Percentiles rank a stretch among this genome's conserved stretches.
These are phyloP conservation scores for Achlya hypogyna DNA, from an alignment of 352 stramenopile genomes.

Conservation along the genomic window DNA sequence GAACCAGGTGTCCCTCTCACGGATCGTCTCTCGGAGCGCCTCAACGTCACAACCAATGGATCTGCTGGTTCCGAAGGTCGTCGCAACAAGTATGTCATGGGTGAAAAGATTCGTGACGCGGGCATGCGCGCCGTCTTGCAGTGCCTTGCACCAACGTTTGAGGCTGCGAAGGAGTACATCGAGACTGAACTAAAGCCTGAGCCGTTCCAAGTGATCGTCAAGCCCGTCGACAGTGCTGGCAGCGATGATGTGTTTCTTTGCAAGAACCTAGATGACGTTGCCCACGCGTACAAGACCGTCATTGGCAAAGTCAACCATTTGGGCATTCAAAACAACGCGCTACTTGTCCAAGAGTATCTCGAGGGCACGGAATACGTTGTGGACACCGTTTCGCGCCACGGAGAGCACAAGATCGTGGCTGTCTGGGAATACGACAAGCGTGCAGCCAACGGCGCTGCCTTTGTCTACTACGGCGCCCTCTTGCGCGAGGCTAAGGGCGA, in stretches of 20 bases:
- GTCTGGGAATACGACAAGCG: constrained; percentile 87
- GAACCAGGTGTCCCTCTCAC: constrained; percentile 66
- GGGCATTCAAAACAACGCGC: constrained; percentile 35
- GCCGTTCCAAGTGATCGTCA: constrained; percentile 34
- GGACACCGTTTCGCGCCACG: constrained; percentile 65
- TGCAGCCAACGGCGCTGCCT: constrained; percentile 48
- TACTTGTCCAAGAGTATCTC: constrained; percentile 71
- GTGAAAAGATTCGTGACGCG: constrained; percentile 23
- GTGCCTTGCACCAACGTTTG: constrained; percentile 22
- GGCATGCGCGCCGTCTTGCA: constrained; percentile 30
- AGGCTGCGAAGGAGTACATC: constrained; percentile 29
- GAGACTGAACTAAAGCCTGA: background rate
- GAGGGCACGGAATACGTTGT: constrained; percentile 76
- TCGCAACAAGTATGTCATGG: constrained; percentile 38
- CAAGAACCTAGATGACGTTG: constrained; percentile 43
- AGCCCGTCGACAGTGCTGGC: constrained; percentile 63
- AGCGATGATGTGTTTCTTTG: constrained; percentile 74
- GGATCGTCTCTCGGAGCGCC: constrained; percentile 44
- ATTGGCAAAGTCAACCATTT: constrained; percentile 35
- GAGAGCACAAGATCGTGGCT: constrained; percentile 70
- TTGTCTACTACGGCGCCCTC: constrained; percentile 65
- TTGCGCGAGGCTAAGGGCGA: constrained; percentile 7
- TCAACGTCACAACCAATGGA: constrained; percentile 47
- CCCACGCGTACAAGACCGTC: constrained; percentile 40
- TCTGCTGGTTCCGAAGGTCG: constrained; percentile 28